Percentiles rank a stretch among this genome's conserved stretches.
Conservation (phyloP, 192 early-diverging fungal species). For the Entophlyctis luteolus region DNA sequence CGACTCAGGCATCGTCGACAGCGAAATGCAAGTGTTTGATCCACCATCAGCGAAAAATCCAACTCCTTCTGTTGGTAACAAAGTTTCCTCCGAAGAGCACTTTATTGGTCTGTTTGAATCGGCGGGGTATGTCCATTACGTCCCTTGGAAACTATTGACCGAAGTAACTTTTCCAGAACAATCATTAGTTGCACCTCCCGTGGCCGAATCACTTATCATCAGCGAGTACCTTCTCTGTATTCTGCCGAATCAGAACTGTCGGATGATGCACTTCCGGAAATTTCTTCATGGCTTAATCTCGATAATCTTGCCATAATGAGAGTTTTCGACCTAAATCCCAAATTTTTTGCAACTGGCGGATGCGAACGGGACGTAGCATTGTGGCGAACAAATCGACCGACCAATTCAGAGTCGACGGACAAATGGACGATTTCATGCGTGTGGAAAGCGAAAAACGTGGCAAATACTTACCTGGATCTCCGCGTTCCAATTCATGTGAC, state of each 20-base stretch:
- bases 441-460: constrained; percentile 81
- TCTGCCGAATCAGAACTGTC: background rate
- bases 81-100: constrained; percentile 37
- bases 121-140: constrained; percentile 22
- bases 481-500: constrained; percentile 86
- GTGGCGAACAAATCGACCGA: constrained; percentile 74
- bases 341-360: constrained; percentile 79
- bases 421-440: constrained; percentile 43
- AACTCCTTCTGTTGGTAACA: constrained; percentile 27
- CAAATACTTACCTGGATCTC: constrained; percentile 74
- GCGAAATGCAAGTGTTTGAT: constrained; percentile 25
- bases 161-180: constrained; percentile 24
- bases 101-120: constrained; percentile 42
- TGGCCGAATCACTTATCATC: constrained; percentile 23
- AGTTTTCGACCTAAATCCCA: constrained; percentile 56
- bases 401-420: constrained; percentile 15
- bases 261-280: constrained; percentile 5
- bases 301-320: constrained; percentile 65
- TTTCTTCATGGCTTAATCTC: constrained; percentile 37
- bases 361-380: constrained; percentile 79
- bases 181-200: constrained; percentile 41
- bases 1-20: constrained; percentile 28
- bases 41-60: constrained; percentile 15
- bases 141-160: constrained; percentile 8
- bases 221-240: background rate